Conservation (phyloP, 306 rosid genomes). For the Canavalia gladiata region DNA sequence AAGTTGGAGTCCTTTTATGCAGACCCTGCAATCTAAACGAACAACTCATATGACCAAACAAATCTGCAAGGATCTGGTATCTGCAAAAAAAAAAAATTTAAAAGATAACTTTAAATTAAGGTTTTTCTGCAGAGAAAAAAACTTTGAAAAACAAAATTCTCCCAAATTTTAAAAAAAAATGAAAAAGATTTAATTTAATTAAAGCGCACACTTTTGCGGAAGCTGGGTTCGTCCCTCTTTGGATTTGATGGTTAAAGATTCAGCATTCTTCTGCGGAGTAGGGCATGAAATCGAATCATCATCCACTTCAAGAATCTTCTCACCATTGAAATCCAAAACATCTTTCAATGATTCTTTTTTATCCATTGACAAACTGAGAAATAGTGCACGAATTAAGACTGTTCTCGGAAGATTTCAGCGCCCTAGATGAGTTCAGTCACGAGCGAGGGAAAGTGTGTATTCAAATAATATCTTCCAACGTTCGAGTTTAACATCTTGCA, state of each 20-base stretch:
- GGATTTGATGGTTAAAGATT: slow-evolving; percentile 43
- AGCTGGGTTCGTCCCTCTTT: slow-evolving; percentile 46
- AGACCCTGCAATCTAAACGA: slow-evolving; percentile 68
- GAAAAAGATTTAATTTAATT: slow-evolving; percentile 26
- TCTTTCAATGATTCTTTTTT: slow-evolving; percentile 29
- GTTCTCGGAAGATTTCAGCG: neutral
- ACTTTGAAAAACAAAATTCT: neutral
- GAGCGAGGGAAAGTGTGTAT: too few species aligned
- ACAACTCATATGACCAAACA: slow-evolving; percentile 60
- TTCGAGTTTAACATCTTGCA: too few species aligned
- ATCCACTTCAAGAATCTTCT: slow-evolving; percentile 36
- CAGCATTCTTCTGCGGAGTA: slow-evolving; percentile 68
- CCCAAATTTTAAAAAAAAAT: neutral
- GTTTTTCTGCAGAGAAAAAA: neutral
- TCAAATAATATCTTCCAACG: too few species aligned
- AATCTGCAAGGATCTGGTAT: slow-evolving; percentile 52
- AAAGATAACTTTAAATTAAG: slow-evolving; percentile 1
- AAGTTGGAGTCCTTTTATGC: slow-evolving; percentile 60
- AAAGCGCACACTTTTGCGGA: slow-evolving; percentile 60
- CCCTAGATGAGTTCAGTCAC: too few species aligned
- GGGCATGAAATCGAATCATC: slow-evolving; percentile 57
- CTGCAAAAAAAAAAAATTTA: slow-evolving; percentile 45
- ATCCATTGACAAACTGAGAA: slow-evolving; percentile 38
- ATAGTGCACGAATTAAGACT: neutral
- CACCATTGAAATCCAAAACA: slow-evolving; percentile 29